Conservation (phyloP, 192 early-diverging fungal species). For the Obelidium mucronatum region DNA sequence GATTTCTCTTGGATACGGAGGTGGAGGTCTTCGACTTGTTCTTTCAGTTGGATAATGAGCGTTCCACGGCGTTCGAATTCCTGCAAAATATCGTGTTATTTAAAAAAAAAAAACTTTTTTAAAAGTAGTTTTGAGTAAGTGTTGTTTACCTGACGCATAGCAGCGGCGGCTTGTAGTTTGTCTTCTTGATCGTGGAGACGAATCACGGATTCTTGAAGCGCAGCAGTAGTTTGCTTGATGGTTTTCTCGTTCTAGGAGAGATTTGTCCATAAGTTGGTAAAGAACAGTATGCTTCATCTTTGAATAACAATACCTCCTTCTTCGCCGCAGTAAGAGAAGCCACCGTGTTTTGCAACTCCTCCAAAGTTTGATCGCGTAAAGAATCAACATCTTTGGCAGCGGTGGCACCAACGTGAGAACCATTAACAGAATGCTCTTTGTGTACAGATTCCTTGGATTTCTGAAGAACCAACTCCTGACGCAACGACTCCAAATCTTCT, state of each 20-base stretch:
- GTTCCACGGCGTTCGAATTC: constrained; percentile 18
- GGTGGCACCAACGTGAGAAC: background rate
- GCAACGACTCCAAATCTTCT: constrained; percentile 45
- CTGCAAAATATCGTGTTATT: no score
- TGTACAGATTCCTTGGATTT: background rate
- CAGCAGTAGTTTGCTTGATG: constrained; percentile 10
- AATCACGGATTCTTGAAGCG: constrained; percentile 23
- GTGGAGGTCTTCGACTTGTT: constrained; percentile 49
- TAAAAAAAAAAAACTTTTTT: no score
- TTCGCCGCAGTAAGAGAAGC: background rate
- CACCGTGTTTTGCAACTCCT: background rate
- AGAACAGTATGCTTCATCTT: no score
- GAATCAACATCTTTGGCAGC: constrained; percentile 11
- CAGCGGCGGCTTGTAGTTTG: constrained; percentile 17
- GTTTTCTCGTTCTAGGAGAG: constrained; percentile 7
- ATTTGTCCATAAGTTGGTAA: background rate
- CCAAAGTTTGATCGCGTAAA: no score
- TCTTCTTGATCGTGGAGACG: constrained; percentile 28
- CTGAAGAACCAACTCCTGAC: constrained; percentile 36
- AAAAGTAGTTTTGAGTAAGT: background rate
- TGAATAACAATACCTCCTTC: constrained; percentile 17
- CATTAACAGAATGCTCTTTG: background rate
- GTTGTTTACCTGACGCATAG: constrained; percentile 20
- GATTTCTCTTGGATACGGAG: background rate
- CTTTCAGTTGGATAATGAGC: constrained; percentile 37